Conservation (phyloP, 1,284 basidiomycete genomes). For the Coniferiporia sulphurascens region DNA sequence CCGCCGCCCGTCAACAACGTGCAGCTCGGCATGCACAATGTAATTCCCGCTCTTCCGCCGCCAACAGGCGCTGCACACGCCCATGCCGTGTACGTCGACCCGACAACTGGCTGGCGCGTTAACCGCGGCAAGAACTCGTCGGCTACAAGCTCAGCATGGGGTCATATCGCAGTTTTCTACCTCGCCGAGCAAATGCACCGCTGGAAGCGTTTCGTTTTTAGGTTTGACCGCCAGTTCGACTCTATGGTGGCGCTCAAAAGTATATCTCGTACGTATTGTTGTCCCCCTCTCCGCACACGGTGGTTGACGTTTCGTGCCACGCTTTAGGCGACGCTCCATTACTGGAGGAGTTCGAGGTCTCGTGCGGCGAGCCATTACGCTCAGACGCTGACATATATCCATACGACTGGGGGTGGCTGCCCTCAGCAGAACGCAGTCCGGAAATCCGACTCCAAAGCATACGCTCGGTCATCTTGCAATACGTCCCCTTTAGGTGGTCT, state of each 20-base stretch:
- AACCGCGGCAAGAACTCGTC: conserved; percentile 15
- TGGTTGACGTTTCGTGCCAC: neutral
- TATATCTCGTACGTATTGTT: conserved; percentile 49
- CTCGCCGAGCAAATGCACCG: conserved; percentile 71
- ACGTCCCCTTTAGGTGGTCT: conserved; percentile 71
- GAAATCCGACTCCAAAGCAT: conserved; percentile 37
- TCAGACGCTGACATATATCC: conserved; percentile 33
- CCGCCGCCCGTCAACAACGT: neutral
- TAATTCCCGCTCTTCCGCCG: conserved; percentile 17
- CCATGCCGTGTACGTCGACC: neutral
- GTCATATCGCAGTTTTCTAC: conserved; percentile 71
- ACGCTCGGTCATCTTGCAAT: conserved; percentile 53
- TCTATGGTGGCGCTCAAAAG: conserved; percentile 65
- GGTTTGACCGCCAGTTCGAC: conserved; percentile 68
- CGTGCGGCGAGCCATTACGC: conserved; percentile 53
- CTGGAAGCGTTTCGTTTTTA: conserved; percentile 73
- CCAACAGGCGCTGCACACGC: conserved; percentile 3
- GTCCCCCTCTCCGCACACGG: neutral
- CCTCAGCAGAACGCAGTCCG: conserved; percentile 32
- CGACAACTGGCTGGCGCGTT: conserved; percentile 14
- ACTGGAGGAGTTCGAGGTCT: conserved; percentile 69
- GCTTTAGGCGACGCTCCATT: conserved; percentile 60
- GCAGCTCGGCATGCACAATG: conserved; percentile 9
- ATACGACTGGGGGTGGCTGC: conserved; percentile 67
- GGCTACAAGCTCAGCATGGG: conserved; percentile 60